Base-by-base conservation (phyloP, 371 early-diverging fungal genomes). In the Actinomortierella wolfii region DNA sequence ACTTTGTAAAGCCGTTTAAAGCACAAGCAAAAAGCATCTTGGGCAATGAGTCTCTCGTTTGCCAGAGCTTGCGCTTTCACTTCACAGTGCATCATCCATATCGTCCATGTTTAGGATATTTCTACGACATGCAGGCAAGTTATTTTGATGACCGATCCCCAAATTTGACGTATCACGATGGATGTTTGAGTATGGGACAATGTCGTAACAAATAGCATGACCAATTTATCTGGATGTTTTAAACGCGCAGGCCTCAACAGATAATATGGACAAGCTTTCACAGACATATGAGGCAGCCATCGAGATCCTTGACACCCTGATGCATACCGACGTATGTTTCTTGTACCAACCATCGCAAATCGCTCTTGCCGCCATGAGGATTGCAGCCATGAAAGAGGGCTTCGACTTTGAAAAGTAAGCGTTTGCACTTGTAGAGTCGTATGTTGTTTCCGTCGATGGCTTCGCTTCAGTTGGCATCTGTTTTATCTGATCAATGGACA, bases 321-420 rank as follows among this genome's bases (percentile, higher is more conserved):
- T 92, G 17, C 68, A 86, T 54, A 90, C 92, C 0, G 97, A 97
- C 67, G 76, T 92, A 14, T 78, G 83, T 7, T 86, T 96, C 60
- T 76, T 90, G 21, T 93, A 92, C 68, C 88, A 86, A 67, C 93
- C 96, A 9, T 82, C 93, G 1, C 96, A 95, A 77, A 86, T 96
- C 21, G 95, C 94, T 3, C 53, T 94, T 51, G 93, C 90, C 7
- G 90, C 91, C 25, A 81, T 91, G 63, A 68, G 83, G 58, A 69
- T 89, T 29, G 93, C 94, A 6, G 82, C 89, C 18, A 76, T 74
- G 51, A 81, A 81, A 34, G 80, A 86, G 52, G 83, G 81, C 23
- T 66, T 77, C 25, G 84, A 83, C 41, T 56, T 82, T 44, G 70
- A 76, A 42, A 67, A 59, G 78, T 81, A 74, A 51, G 47, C 24